Conservation (phyloP, 192 early-diverging fungal genomes). For the Coemansia sp. region DNA sequence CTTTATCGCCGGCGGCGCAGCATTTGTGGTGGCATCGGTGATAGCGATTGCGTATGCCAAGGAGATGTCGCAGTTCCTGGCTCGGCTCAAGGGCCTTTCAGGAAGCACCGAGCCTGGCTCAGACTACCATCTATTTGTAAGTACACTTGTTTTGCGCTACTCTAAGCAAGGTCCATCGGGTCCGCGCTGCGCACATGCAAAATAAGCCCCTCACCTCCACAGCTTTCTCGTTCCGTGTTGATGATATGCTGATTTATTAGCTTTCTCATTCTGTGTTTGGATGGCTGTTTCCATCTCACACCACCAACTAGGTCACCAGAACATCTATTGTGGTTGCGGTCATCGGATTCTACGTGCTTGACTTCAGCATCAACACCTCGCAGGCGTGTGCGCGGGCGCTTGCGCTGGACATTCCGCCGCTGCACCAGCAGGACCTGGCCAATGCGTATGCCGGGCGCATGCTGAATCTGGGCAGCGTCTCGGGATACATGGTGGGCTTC, state of each 20-base stretch:
- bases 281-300: background rate
- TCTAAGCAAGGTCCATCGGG: no score
- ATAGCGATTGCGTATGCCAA: slow-evolving; percentile 46
- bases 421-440: slow-evolving; percentile 78
- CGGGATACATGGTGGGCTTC: slow-evolving; percentile 87
- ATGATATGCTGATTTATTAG: no score
- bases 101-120: slow-evolving; percentile 17
- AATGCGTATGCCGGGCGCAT: slow-evolving; percentile 87
- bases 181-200: background rate
- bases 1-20: slow-evolving; percentile 75
- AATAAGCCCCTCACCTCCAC: background rate
- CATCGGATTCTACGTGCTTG: slow-evolving; percentile 83
- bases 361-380: slow-evolving; percentile 92
- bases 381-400: slow-evolving; percentile 84
- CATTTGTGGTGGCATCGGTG: slow-evolving; percentile 48
- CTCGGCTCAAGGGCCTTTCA: slow-evolving; percentile 7
- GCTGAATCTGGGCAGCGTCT: slow-evolving; percentile 82
- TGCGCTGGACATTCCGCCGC: slow-evolving; percentile 81
- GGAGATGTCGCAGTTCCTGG: slow-evolving; percentile 30
- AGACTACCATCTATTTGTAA: slow-evolving; percentile 33
- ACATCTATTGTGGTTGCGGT: slow-evolving; percentile 76
- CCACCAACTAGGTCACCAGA: slow-evolving; percentile 41
- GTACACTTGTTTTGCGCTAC: no score
- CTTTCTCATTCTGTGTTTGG: no score
- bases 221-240: no score